Evolutionary conservation across 495 filamentous ascomycete species (phyloP).

Genomic region (Aspergillus incahuasiensis): DNA sequence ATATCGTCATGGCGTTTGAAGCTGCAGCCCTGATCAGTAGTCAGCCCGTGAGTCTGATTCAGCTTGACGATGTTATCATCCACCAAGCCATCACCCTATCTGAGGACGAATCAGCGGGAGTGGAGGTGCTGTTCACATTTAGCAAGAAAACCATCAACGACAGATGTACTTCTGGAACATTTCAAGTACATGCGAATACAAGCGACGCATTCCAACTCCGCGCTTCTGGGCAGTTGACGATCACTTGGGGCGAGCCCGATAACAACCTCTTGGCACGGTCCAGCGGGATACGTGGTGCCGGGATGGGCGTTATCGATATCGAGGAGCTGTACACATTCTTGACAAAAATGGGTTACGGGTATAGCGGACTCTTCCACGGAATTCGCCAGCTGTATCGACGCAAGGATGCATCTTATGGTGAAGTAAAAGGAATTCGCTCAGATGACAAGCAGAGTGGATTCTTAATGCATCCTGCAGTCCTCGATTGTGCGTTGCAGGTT

Average conservation of each 20-base stretch:
- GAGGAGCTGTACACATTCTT: neutral
- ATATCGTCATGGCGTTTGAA: constrained; percentile 21
- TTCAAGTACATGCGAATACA: neutral
- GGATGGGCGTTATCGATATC: neutral
- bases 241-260: neutral
- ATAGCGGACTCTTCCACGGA: no score
- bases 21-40: constrained; percentile 17
- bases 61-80: constrained; percentile 25
- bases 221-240: constrained; percentile 4
- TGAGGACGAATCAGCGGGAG: neutral
- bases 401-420: no score
- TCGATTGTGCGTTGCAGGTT: no score
- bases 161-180: neutral
- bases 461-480: neutral
- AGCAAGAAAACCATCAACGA: neutral
- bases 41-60: neutral
- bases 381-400: no score
- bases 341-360: no score
- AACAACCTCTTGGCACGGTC: neutral
- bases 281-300: neutral
- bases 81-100: constrained; percentile 28
- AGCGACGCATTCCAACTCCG: neutral
- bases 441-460: neutral
- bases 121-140: constrained; percentile 3
- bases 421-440: no score